Base-by-base conservation (phyloP, 108 stramenopile genomes). In the Skeletonema menzelii region DNA sequence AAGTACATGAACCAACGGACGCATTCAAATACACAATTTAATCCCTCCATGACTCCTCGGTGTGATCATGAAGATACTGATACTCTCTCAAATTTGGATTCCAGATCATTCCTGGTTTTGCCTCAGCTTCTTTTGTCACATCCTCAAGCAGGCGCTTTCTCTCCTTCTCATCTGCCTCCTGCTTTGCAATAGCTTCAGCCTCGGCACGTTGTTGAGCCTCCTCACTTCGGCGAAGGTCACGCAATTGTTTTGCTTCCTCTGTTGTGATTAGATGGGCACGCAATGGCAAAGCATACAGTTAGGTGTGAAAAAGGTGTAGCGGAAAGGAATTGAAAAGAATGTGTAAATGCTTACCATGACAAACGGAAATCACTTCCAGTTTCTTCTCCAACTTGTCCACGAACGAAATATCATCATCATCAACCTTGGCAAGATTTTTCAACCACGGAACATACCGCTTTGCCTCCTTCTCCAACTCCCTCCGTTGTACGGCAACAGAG, bases 41-140 rank as follows among this genome's bases (percentile, higher is more conserved):
- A 69, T 94, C 93, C 63, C 93, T 85, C 93, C 93, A 94, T 8
- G 88, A 86, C 65, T 94, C 93, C 53, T 91, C 85, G n/a, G 91
- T 91, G 35, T 68, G 61, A 69, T 79, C 82, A 67, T 89, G 77
- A 2, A 89, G 53, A 70, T 91, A 85, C 46, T 92, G 88, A 67
- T 94, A 94, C 67, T 94, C 93, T 63, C 85, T 82, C 35, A 84
- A 67, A 13, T 87, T 81, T 20, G 81, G 86, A 70, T 94, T 94
- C 93, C 93, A 94, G 15, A 91, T 80, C 91, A 92, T 91, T 27
- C 88, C 87, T 17, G 87, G 88, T 53, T 89, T 77, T 15, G 84
- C 89, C 56, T 90, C 93, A 2, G 85, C 87, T 61, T 87, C 82
- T 58, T 84, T 88, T 56, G 79, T 71, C 61, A 88, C 77, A 53